Conservation (phyloP, 768 basidiomycete genomes). For the Piloderma croceum region DNA sequence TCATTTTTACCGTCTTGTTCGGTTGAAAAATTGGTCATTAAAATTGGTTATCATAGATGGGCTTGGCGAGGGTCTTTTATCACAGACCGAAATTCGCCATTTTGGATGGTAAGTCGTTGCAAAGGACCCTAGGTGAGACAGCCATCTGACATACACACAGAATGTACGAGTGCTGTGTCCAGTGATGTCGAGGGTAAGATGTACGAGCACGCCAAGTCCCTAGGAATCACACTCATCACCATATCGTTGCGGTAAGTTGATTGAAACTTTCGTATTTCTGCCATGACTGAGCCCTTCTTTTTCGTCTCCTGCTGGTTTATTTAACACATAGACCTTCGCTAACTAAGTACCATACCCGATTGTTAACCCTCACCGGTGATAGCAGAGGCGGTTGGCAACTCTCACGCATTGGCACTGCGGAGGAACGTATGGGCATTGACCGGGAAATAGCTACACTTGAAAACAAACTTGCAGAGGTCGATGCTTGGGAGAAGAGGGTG, state of each 20-base stretch:
- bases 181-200: constrained; percentile 94
- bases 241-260: constrained; percentile 72
- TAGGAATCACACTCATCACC: constrained; percentile 89
- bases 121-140: too few species aligned
- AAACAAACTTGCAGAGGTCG: constrained; percentile 62
- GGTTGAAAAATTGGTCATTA: constrained; percentile 6
- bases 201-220: constrained; percentile 88
- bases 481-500: constrained; percentile 65
- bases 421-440: constrained; percentile 70
- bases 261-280: not conserved
- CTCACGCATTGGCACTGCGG: constrained; percentile 62
- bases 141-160: constrained; percentile 37
- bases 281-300: constrained; percentile 1
- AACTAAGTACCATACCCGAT: constrained; percentile 83
- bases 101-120: constrained; percentile 61
- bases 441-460: constrained; percentile 68
- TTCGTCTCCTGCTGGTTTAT: not conserved
- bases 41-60: constrained; percentile 52
- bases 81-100: constrained; percentile 79
- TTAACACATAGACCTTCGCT: constrained; percentile 59
- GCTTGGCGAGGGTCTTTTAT: constrained; percentile 89
- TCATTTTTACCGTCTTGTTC: constrained; percentile 2
- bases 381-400: constrained; percentile 68
- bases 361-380: constrained; percentile 75
- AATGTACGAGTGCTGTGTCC: constrained; percentile 93